Evolutionary conservation across 129 eudicot species (phyloP), one percentile per base, ranked within the genome.

Genomic region (Centella asiatica): DNA sequence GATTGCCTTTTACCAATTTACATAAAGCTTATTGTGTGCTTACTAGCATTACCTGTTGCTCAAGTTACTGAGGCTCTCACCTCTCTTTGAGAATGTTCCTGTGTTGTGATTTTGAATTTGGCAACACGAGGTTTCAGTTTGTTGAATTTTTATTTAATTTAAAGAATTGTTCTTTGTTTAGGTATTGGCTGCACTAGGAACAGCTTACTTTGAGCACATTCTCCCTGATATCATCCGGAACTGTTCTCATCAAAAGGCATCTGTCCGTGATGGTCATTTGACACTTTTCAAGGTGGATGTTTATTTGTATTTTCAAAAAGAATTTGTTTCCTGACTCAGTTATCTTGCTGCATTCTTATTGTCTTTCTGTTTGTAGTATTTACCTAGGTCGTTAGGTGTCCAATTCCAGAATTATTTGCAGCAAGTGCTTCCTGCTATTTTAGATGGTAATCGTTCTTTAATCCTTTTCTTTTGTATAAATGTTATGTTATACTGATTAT

Each of bases 121-220:
- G 23, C 31, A 20, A 29, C 3, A 19, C 42, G 17, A 29, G 19
- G 33, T 17, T 22, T 40, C 10, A 11, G 20, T 58, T 36, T 58
- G 45, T 58, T 56, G 28, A 7, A 57, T 19, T 57, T 23, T n/a
- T 34, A 19, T 23, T 29, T 63, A 37, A 4, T 36, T 13, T 22
- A 29, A 22, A 32, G 15, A 45, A 50, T 23, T 17, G 15, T 48
- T 23, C 18, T 59, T 17, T 57, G 33, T 58, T n/a, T 67, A 90
- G 99, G 99, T 92, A 39, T 77, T 92, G 78, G 90, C 99, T 68
- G 99, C 99, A 54, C 89, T 92, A 63, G 99, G 99, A 56, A 81
- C 87, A 12, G 79, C 69, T 44, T 88, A 92, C 64, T 92, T 92
- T 64, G 99, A 92, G 64, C 81, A 72, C 47, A 57, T 87, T 62